Evolutionary conservation across 2,329 filamentous ascomycete genomes (phyloP), one percentile per base, ranked within the genome.

Genomic region (Fusarium albidum): DNA sequence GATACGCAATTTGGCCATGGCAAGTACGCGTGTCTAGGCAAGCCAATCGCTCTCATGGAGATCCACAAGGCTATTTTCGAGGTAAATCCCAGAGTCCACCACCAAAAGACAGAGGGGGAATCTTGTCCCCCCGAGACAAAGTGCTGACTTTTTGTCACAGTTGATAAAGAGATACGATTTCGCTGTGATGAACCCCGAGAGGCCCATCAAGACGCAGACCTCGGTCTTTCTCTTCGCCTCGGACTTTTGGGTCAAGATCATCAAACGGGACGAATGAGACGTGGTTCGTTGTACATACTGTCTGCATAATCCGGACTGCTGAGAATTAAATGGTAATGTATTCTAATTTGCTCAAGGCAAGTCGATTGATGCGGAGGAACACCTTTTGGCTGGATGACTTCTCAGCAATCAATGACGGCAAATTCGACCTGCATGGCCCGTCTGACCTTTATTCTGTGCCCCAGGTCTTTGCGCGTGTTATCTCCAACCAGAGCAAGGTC

Each of bases 1-100:
- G 79, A 80, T 26, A 68, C 76, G 2, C 67, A 77, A 11, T 82
- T 82, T 52, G 77, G 78, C 1, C 68, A 73, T n/a, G 79, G 79
- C 1, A 73, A 72, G 27, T 79, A 72, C 32, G 65, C 69, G 29
- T 82, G 80, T 46, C 58, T 82, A 1, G 80, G 80, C 0, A 78
- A 75, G 61, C 67, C 73, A 1, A 77, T 82, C 49, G 79, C 79
- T 1, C 61, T 77, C 45, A 77, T 81, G 70, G 79, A 81, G 64
- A 58, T 82, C 39, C 73, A 79, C 55, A 82, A 82, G 55, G 69
- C 74, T 5, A 64, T 80, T 39, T 74, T 79, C 13, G 77, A 80
- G 75, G 79, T 81, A 68, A 47, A 71, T 51, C n/a, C n/a, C n/a
- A n/a, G 1, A 10, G 3, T 3, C 1, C 10, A 3, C 8, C 1